phyloP scores from a whole-genome alignment of 768 basidiomycete genomes.

The Amanita molliuscula region DNA sequence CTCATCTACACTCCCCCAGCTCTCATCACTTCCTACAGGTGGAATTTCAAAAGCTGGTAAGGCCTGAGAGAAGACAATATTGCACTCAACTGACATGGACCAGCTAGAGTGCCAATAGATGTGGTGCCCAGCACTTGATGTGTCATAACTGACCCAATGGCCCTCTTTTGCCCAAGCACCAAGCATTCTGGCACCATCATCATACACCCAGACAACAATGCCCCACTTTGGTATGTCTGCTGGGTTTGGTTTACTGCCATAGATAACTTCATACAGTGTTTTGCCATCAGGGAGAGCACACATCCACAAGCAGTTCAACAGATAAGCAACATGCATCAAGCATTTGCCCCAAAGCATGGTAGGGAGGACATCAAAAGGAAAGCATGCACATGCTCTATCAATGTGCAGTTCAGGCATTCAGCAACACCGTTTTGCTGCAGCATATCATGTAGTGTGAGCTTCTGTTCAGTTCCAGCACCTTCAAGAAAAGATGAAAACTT shows the following conservation, averaged over 20 bases:
- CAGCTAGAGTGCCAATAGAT: too few species aligned
- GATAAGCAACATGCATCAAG: constrained; percentile 9
- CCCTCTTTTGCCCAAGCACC: neutral
- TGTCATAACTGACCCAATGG: too few species aligned
- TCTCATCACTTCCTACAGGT: too few species aligned
- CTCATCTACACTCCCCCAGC: too few species aligned
- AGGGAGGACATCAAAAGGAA: too few species aligned
- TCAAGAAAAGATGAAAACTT: neutral
- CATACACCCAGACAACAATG: neutral
- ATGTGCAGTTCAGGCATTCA: constrained; percentile 22
- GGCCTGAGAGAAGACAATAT: too few species aligned
- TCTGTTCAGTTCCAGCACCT: neutral
- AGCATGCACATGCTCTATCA: constrained; percentile 12
- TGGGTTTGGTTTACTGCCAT: neutral
- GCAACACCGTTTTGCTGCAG: constrained; percentile 25
- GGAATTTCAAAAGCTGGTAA: too few species aligned
- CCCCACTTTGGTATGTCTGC: neutral
- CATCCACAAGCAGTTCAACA: neutral
- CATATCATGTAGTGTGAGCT: constrained; percentile 23
- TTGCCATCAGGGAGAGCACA: neutral
- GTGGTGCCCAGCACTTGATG: too few species aligned
- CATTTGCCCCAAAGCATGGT: too few species aligned
- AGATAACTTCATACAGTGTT: neutral
- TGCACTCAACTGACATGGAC: neutral
- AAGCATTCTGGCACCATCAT: neutral